phyloP scores from a whole-genome alignment of 108 stramenopile genomes.

The Mediolabrus comicus region DNA sequence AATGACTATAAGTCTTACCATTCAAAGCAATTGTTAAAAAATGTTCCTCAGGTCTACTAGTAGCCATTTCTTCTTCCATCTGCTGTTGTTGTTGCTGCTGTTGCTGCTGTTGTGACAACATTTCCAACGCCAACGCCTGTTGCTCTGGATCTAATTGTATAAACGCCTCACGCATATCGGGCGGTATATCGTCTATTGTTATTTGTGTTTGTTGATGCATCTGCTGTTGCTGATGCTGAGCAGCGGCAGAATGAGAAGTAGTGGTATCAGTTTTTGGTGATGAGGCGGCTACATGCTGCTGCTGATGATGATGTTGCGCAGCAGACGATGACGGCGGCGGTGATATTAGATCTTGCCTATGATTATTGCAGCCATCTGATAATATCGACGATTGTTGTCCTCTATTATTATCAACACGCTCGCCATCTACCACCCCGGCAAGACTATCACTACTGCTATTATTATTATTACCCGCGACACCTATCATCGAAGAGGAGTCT shows the following conservation, averaged over 20 bases:
- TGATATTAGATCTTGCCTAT: not conserved
- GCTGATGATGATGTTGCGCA: conserved; percentile 4
- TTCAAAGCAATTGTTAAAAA: conserved; percentile 86
- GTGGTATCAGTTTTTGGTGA: not conserved
- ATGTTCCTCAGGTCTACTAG: conserved; percentile 60
- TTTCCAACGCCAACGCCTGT: conserved; percentile 8
- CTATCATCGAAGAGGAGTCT: too few species aligned
- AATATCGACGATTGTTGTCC: not conserved
- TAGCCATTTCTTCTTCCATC: conserved; percentile 4
- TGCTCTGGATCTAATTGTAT: conserved; percentile 23
- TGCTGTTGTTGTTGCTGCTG: not conserved
- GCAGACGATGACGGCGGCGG: not conserved
- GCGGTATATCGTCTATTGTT: conserved; percentile 4
- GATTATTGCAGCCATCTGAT: too few species aligned
- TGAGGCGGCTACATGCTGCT: not conserved
- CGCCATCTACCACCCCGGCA: not conserved
- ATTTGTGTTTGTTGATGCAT: conserved; percentile 8
- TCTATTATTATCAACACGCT: not conserved
- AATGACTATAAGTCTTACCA: conserved; percentile 56
- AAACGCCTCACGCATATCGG: conserved; percentile 19
- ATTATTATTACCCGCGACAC: not conserved
- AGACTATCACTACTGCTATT: not conserved
- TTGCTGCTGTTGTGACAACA: conserved; percentile 11
- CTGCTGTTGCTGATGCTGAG: conserved; percentile 9
- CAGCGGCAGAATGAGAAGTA: not conserved